phyloP scores from a whole-genome alignment of 2,329 filamentous ascomycete species.

The Pseudogymnoascus sp. region DNA sequence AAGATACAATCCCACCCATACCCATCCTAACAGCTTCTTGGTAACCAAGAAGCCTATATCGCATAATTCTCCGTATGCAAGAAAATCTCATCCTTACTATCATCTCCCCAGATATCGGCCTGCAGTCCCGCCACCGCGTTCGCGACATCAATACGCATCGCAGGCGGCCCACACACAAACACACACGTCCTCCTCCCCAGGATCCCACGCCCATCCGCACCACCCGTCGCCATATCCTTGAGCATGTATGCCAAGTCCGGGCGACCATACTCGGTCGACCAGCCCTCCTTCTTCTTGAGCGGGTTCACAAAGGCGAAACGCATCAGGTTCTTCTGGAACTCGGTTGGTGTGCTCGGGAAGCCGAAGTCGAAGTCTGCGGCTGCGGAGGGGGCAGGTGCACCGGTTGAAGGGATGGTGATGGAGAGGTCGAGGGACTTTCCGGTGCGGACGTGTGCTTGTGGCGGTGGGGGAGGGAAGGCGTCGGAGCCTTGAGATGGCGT shows the following conservation, averaged over 20 bases:
- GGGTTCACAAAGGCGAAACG: slow-evolving; percentile 75
- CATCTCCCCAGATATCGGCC: slow-evolving; percentile 71
- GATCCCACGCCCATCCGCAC: slow-evolving; percentile 54
- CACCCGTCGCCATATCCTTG: slow-evolving; percentile 69
- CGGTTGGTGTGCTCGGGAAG: slow-evolving; percentile 74
- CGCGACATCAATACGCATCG: slow-evolving; percentile 83
- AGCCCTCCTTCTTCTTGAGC: slow-evolving; percentile 65
- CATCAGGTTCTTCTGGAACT: slow-evolving; percentile 84
- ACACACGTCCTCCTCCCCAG: slow-evolving; percentile 78
- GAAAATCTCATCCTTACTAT: slow-evolving; percentile 79
- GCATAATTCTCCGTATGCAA: slow-evolving; percentile 94
- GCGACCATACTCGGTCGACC: slow-evolving; percentile 86
- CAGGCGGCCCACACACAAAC: slow-evolving; percentile 83
- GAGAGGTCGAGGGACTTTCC: slow-evolving; percentile 20
- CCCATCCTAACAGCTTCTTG: neutral
- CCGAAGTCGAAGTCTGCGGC: slow-evolving; percentile 61
- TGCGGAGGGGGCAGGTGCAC: neutral
- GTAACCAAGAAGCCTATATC: slow-evolving; percentile 39
- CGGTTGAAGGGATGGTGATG: slow-evolving; percentile 18
- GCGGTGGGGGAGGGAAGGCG: slow-evolving; percentile 13
- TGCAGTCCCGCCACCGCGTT: slow-evolving; percentile 77
- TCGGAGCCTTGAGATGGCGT: slow-evolving; percentile 11
- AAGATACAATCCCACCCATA: neutral
- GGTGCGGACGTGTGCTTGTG: slow-evolving; percentile 12
- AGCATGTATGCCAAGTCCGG: slow-evolving; percentile 85